Evolutionary conservation across 768 basidiomycete species (phyloP), one percentile per base, ranked within the genome.

Genomic region (Lepiota subincarnata): DNA sequence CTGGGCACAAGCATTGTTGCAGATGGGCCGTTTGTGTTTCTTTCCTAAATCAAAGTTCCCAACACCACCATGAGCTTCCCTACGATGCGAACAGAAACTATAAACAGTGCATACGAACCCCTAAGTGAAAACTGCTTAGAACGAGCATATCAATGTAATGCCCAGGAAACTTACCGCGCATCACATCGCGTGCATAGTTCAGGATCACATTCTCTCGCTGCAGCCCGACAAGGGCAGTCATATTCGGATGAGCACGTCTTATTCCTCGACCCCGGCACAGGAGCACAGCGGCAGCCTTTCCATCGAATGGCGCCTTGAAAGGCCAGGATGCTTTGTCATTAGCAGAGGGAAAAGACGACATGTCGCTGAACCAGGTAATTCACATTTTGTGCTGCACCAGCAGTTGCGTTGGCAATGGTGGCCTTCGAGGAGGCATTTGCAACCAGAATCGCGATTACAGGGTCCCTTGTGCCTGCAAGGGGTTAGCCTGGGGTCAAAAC

Each of bases 181-280:
- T 71, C 67, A 61, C 86, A 86, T 11, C 68, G 68, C 10, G 59
- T 5, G 56, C 88, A 90, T 7, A 87, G 53, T 34, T 82, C 81
- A 2, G 86, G 84, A 64, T 88, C 85, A 55, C 88, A 90, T 63
- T 89, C 88, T 34, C 81, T 72, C 7, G 68, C 61, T 0, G 73
- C 68, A 18, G 59, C 64, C 45, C 66, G 70, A 61, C 87, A 90
- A 7, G 76, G 73, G 58, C 87, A 89, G 3, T 66, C 72, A 80
- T 16, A 59, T 62, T 48, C 58, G 64, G 16, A 50, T 55, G 2
- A 62, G 58, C 38, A 56, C 65, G 6, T 19, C 37, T 35, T 62
- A 65, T 1, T 57, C 8, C 40, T 14, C 28, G 20, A 2, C 10
- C 36, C 44, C 18, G 34, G 31, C 7, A 14, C 45, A 1, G 39